Evolutionary conservation across 805 yeast species (phyloP).

Genomic region (Wickerhamiella parazyma): DNA sequence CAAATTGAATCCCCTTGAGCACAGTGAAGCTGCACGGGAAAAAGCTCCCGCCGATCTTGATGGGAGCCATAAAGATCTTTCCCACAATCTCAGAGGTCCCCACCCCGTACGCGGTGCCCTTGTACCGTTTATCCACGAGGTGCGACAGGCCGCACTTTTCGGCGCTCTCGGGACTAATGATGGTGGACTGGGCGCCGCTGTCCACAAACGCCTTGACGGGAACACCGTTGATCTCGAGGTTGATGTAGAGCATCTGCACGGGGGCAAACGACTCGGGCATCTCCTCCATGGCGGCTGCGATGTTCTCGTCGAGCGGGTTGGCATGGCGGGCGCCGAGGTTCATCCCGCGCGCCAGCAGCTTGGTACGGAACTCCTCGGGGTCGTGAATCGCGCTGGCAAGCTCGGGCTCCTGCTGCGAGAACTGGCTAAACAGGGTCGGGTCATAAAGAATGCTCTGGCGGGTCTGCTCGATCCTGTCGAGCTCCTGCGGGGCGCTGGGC

Average conservation of each 20-base stretch:
- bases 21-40: slow-evolving; percentile 60
- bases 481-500: slow-evolving; percentile 23
- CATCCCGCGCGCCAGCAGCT: slow-evolving; percentile 29
- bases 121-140: slow-evolving; percentile 64
- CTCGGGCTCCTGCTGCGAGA: slow-evolving; percentile 34
- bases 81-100: slow-evolving; percentile 73
- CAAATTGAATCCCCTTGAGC: slow-evolving; percentile 42
- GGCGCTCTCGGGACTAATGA: slow-evolving; percentile 65
- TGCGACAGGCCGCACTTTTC: slow-evolving; percentile 55
- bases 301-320: slow-evolving; percentile 47
- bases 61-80: slow-evolving; percentile 75
- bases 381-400: slow-evolving; percentile 35
- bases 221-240: slow-evolving; percentile 62
- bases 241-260: slow-evolving; percentile 73
- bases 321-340: slow-evolving; percentile 44
- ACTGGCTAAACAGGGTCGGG: slow-evolving; percentile 24
- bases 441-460: slow-evolving; percentile 26
- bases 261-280: slow-evolving; percentile 81
- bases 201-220: slow-evolving; percentile 89
- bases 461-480: slow-evolving; percentile 21
- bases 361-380: slow-evolving; percentile 34
- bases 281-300: slow-evolving; percentile 66
- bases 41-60: slow-evolving; percentile 53
- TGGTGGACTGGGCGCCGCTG: slow-evolving; percentile 87
- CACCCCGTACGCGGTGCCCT: slow-evolving; percentile 81